phyloP scores from a whole-genome alignment of 129 eudicot genomes.

The Rutidosis leptorrhynchoides region DNA sequence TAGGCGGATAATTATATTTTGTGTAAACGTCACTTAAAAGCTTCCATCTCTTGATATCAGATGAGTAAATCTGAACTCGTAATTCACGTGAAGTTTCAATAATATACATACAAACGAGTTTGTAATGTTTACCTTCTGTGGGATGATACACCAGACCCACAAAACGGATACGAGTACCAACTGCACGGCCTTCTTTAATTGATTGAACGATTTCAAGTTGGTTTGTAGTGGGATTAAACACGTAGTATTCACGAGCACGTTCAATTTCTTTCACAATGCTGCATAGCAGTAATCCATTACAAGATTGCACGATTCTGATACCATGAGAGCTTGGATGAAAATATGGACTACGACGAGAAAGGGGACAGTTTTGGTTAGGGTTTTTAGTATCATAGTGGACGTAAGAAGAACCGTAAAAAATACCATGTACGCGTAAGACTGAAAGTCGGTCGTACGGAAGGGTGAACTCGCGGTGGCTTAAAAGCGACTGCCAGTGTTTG shows the following conservation, averaged over 20 bases:
- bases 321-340: neutral
- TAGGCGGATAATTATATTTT: no score
- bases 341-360: neutral
- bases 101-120: neutral
- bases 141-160: conserved; percentile 17
- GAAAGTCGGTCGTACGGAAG: neutral
- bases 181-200: neutral
- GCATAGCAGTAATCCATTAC: neutral
- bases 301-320: neutral
- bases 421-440: neutral
- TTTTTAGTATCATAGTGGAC: neutral
- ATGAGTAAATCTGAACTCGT: neutral
- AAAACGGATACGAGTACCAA: neutral
- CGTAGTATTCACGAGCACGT: neutral
- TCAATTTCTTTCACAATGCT: neutral
- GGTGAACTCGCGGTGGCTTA: neutral
- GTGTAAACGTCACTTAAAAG: neutral
- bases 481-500: neutral
- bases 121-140: conserved; percentile 12
- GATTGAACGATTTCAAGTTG: conserved; percentile 4
- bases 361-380: neutral
- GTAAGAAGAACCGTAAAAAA: neutral
- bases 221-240: conserved; percentile 20
- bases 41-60: neutral
- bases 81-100: neutral